phyloP scores from a whole-genome alignment of 2,329 filamentous ascomycete genomes.

The Nemania diffusa region DNA sequence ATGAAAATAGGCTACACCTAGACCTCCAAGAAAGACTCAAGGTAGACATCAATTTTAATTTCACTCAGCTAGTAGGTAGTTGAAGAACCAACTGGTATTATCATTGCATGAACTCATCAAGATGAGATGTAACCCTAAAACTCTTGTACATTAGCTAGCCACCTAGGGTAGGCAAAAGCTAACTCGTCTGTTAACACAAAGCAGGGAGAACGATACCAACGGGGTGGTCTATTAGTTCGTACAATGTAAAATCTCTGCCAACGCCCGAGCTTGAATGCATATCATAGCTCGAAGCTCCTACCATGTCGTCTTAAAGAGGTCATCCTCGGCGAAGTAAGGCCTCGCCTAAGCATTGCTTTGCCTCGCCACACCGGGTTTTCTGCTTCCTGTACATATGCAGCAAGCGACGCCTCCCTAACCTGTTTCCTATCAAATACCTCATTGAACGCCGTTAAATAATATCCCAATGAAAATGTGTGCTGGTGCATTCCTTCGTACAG shows the following conservation, averaged over 20 bases:
- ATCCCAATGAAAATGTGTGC: constrained; percentile 22
- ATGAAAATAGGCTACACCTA: neutral
- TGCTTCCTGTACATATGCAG: constrained; percentile 46
- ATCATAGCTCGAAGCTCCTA: constrained; percentile 16
- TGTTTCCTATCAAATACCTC: constrained; percentile 30
- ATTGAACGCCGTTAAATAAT: constrained; percentile 34
- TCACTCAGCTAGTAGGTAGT: no score
- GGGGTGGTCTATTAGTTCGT: constrained; percentile 36
- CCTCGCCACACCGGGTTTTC: constrained; percentile 38
- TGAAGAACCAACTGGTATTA: neutral
- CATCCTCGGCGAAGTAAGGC: constrained; percentile 31
- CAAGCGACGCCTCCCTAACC: constrained; percentile 42
- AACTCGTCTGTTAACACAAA: constrained; percentile 21
- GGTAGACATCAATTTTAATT: neutral
- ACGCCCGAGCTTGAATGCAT: constrained; percentile 19
- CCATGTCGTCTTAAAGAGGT: constrained; percentile 17
- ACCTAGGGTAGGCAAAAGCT: neutral
- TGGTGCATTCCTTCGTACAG: constrained; percentile 32
- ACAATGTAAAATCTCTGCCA: constrained; percentile 26
- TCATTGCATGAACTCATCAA: constrained; percentile 8
- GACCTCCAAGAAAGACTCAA: no score
- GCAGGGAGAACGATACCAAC: constrained; percentile 22
- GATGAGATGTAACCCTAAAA: neutral
- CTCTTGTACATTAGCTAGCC: constrained; percentile 15
- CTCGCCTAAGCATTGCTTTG: constrained; percentile 42